A percentile compares a stretch with the other conserved stretches of the same genome.
Conservation (phyloP, 2,329 filamentous ascomycete genomes). For the Penicillium griseofulvum region DNA sequence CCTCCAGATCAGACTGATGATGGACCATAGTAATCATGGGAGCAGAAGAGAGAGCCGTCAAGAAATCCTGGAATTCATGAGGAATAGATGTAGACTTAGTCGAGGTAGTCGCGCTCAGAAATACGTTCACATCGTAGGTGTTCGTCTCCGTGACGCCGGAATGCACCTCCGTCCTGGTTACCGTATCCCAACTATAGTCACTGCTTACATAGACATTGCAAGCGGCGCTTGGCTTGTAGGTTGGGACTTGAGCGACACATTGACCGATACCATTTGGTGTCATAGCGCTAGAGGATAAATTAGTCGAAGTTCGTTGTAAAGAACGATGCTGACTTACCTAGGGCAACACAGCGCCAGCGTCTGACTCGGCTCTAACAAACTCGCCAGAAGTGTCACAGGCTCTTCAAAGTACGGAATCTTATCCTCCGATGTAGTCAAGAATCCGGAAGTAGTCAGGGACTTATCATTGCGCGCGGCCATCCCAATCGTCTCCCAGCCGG, state of each 20-base stretch:
- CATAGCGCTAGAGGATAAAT: not conserved
- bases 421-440: not conserved
- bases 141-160: not conserved
- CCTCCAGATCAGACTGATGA: not conserved
- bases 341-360: not conserved
- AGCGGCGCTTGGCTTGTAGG: not conserved
- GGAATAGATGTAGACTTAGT: not conserved
- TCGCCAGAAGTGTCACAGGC: not conserved
- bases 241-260: not conserved
- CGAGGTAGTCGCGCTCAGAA: not conserved
- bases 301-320: not conserved
- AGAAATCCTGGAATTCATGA: not conserved
- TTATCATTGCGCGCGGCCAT: not conserved
- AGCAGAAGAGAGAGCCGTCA: not conserved
- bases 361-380: not conserved
- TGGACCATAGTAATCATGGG: not conserved
- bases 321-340: not conserved
- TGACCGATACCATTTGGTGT: not conserved
- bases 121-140: not conserved
- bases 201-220: not conserved
- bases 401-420: not conserved
- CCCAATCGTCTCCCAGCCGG: slow-evolving; percentile 1
- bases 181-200: not conserved
- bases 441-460: slow-evolving; percentile 2
- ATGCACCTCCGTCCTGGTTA: not conserved